Base-by-base conservation (phyloP, 371 early-diverging fungal species). In the Mucor saturninus region DNA sequence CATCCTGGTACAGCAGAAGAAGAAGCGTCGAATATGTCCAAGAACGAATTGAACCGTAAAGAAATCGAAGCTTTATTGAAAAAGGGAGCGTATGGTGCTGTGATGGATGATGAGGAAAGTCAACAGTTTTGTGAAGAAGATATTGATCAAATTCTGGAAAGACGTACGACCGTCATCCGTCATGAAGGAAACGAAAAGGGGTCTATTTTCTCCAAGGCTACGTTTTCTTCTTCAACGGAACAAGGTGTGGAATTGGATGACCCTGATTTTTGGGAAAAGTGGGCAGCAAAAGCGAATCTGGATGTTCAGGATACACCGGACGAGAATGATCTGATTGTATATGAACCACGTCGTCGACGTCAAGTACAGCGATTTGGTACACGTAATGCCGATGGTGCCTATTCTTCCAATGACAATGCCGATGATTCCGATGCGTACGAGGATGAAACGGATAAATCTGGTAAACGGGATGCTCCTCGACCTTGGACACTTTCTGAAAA, bases 221-320 rank as follows among this genome's bases (percentile, higher is more conserved):
- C 94, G 0, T 98, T 98, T 43, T 86, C 91, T 13, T 80, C 90
- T 14, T 77, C 81, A 14, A 45, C 55, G 8, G 64, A 51, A 2
- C 45, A 69, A 40, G 54, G 54, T n/a, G 86, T 93, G 0, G 95
- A 95, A 38, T 76, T 98, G 13, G 91, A 98, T 61, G 98, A 98
- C 72, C 97, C 98, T 8, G 84, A 94, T 61, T 98, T 98, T 74
- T 98, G 98, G 98, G 95, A 95, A 64, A 96, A 95, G 72, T 90
- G 95, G 77, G 94, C 96, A 1, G 76, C 88, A 32, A 83, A 86
- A 35, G 93, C 92, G 26, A 77, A 90, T 53, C 69, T 94, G 11
- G 83, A 91, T 43, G 70, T 84, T 5, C 82, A 76, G 6, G 88
- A 87, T 5, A 67, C 78, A 8, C 77, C 71, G 0, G 79, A 79